Conservation (phyloP, 2,329 filamentous ascomycete genomes). For the Botrytis porri region DNA sequence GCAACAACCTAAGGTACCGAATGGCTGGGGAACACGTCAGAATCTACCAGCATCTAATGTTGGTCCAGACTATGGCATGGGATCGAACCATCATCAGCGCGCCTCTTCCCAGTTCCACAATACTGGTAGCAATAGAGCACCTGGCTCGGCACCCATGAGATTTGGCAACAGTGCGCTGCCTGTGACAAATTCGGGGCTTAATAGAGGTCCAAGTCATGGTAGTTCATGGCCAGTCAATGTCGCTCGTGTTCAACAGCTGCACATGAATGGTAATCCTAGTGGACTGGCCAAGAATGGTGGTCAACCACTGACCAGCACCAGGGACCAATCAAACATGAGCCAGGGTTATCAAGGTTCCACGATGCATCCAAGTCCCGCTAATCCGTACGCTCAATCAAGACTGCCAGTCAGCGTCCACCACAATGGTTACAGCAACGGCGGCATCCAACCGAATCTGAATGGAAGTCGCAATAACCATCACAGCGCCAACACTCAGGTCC, state of each 20-base stretch:
- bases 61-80: neutral
- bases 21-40: neutral
- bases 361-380: fast-evolving
- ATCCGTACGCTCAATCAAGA: neutral
- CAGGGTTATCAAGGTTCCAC: too few species aligned
- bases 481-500: neutral
- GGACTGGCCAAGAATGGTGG: neutral
- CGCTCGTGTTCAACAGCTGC: too few species aligned
- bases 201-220: too few species aligned
- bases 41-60: fast-evolving
- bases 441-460: neutral
- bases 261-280: neutral
- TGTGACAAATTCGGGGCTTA: too few species aligned
- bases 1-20: neutral
- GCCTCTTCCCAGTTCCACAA: neutral
- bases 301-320: neutral
- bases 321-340: neutral
- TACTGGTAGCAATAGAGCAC: too few species aligned
- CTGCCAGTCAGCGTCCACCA: fast-evolving
- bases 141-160: too few species aligned
- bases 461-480: neutral
- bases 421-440: neutral
- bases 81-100: neutral
- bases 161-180: too few species aligned
- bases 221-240: too few species aligned